phyloP scores from a whole-genome alignment of 495 filamentous ascomycete species.

The Penicillium cinerascens region DNA sequence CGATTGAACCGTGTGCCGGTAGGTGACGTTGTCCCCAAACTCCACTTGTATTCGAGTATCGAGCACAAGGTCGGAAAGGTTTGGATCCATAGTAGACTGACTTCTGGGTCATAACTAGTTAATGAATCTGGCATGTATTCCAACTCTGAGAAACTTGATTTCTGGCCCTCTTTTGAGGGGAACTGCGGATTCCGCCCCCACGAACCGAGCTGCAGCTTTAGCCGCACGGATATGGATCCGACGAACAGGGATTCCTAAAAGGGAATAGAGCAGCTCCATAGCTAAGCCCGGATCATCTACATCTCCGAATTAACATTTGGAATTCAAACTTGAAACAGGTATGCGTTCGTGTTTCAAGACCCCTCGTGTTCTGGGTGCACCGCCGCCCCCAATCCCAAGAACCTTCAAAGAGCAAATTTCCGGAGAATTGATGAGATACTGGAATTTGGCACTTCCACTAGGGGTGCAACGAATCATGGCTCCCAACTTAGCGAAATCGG shows the following conservation, averaged over 20 bases:
- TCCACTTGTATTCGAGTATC: neutral
- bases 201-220: neutral
- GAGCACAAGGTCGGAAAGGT: neutral
- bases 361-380: neutral
- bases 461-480: neutral
- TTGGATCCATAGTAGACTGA: neutral
- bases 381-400: no score
- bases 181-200: neutral
- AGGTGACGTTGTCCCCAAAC: neutral
- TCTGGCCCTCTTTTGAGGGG: neutral
- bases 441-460: constrained; percentile 1
- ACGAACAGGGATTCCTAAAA: neutral
- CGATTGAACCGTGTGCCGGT: neutral
- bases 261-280: no score
- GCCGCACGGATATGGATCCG: neutral
- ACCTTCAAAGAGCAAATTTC: no score
- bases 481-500: neutral
- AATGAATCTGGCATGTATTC: neutral
- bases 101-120: neutral
- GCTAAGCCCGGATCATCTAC: no score
- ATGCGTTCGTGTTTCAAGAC: neutral
- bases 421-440: no score
- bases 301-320: no score
- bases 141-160: neutral
- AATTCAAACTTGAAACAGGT: neutral